Evolutionary conservation across 169 alveolate genomes (phyloP), one percentile per base, ranked within the genome.

Genomic region (Eimeria brunetti): DNA sequence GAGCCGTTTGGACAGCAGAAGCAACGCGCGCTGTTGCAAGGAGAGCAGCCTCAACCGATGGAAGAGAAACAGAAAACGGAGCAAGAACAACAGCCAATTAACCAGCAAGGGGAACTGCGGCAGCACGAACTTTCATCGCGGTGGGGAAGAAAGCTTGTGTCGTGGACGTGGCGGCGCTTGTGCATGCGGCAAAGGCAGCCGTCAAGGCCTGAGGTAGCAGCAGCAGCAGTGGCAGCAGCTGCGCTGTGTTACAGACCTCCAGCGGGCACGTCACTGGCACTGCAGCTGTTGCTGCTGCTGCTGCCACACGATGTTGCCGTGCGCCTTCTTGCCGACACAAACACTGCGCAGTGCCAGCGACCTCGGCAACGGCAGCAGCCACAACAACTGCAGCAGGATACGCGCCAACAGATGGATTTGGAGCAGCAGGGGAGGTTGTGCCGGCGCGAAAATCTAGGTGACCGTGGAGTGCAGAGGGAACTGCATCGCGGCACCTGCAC

Each of bases 151-250:
- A 46, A 58, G 71, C 49, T 83, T 53, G 71, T 83, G 4, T 83
- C 90, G 69, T 83, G 90, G 90, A 56, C 90, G 16, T 83, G 90
- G 90, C 22, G 90, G 71, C 90, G 90, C 36, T 53, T 76, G 36
- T 56, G 90, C 90, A 83, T 83, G 90, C 90, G 90, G 73, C 90
- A 83, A 38, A 76, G 46, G 30, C 90, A 83, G 76, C 73, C 46
- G 22, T 36, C 76, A 83, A 56, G 33, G 41, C 56, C 58, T 27
- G 75, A 83, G 36, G 56, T 33, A 83, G 89, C 89, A 53, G 89
- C 69, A 27, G 69, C 76, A 56, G 76, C 75, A 83, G 53, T 51
- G 46, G 69, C 90, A 9, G 90, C 90, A 2, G 90, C 90, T 83
- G 90, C 90, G 16, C 33, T 51, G 4, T 83, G 90, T 41, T 83